phyloP scores from a whole-genome alignment of 345 rosid genomes.

The Cochlearia excelsa region DNA sequence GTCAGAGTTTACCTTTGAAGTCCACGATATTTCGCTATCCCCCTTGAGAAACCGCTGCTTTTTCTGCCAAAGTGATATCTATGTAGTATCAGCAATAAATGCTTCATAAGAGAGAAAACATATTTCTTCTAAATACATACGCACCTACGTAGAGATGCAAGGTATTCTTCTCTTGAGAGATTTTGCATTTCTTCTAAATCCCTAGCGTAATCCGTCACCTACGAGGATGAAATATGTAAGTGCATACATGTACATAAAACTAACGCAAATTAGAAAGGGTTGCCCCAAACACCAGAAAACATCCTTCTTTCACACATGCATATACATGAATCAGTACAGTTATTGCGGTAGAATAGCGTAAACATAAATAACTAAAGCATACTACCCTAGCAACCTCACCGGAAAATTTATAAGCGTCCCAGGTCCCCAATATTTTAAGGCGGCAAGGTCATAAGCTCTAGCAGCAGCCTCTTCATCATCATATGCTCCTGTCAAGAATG shows the following conservation, averaged over 20 bases:
- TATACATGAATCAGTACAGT: neutral
- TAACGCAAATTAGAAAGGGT: neutral
- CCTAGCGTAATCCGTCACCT: constrained; percentile 92
- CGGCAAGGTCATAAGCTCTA: constrained; percentile 98
- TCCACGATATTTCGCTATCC: constrained; percentile 88
- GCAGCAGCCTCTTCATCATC: constrained; percentile 99
- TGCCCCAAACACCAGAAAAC: constrained; percentile 1
- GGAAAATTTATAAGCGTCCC: constrained; percentile 98
- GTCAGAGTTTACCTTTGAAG: constrained; percentile 66
- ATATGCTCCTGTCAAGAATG: constrained; percentile 73
- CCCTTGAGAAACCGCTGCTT: constrained; percentile 97
- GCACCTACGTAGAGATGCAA: constrained; percentile 91
- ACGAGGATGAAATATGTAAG: constrained; percentile 27
- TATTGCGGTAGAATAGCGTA: neutral
- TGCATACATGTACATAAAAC: constrained; percentile 14
- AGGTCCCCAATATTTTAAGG: constrained; percentile 97
- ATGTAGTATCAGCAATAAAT: constrained; percentile 37
- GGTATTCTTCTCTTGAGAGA: constrained; percentile 90
- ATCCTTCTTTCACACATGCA: constrained; percentile 9
- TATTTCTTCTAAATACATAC: constrained; percentile 25
- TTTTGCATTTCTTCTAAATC: constrained; percentile 99
- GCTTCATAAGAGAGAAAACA: constrained; percentile 4
- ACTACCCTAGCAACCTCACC: constrained; percentile 39
- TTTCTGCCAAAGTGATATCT: constrained; percentile 60
- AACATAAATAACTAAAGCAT: constrained; percentile 8